Base-by-base conservation (phyloP, 352 stramenopile genomes). In the Phytophthora meadii region DNA sequence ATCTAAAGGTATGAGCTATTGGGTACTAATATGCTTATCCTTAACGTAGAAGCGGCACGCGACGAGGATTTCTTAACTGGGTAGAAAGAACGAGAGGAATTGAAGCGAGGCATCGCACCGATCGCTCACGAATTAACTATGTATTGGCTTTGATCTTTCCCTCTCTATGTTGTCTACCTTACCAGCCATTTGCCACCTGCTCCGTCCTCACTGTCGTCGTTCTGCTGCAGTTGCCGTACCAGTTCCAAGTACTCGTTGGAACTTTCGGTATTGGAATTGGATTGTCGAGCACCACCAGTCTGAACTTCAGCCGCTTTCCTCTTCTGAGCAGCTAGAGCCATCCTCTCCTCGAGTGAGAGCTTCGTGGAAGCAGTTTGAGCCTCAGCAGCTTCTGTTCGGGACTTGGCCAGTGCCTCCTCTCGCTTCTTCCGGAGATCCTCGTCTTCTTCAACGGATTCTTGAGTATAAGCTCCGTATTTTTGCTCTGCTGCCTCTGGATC, bases 111-210 rank as follows among this genome's bases (percentile, higher is more conserved):
- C 50, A 68, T 64, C 55, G 62, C 45, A 48, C 42, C 34, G 32
- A 55, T 53, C 37, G 50, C 56, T 70, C 41, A 50, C 51, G 40
- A 68, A 12, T 72, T 69, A 77, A 76, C 37, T 70, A 74, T n/a
- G n/a, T n/a, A n/a, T 65, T 68, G 39, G 27, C 25, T 66, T 47
- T 22, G 22, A 22, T 22, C 22, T 22, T 22, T 12, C 44, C 39
- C 54, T 32, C 27, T 25, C 25, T 65, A 6, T 6, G 30, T 25
- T 42, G 5, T 27, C 24, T 54, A 93, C 32, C 84, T 77, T 52
- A 93, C 84, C 15, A 93, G 82, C 84, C 84, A 93, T 53, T 93
- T 93, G 36, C 70, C 71, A 1, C 81, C 82, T 39, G 61, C 62
- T 14, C 61, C 61, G 32, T 88, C 82, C 19, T 72, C 82, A 15